phyloP scores from a whole-genome alignment of 208 protist species.

The Trypanosoma scelopori region DNA sequence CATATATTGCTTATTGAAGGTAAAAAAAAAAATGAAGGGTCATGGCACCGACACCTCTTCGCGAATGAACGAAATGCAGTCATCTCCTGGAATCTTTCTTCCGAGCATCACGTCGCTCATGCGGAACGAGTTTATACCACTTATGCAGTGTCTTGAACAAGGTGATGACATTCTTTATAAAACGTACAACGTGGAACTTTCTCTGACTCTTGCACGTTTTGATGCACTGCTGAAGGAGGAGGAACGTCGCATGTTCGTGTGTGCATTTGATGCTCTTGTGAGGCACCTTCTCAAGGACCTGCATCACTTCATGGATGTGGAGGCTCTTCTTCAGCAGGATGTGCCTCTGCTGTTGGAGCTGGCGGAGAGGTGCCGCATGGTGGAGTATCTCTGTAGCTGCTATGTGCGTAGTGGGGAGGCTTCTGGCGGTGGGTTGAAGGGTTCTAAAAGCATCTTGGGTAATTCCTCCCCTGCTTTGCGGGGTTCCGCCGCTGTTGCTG shows the following conservation, averaged over 20 bases:
- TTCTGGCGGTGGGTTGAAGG: slow-evolving; percentile 1
- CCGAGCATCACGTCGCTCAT: slow-evolving; percentile 53
- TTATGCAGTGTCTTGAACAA: slow-evolving; percentile 56
- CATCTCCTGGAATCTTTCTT: slow-evolving; percentile 18
- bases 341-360: slow-evolving; percentile 42
- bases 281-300: slow-evolving; percentile 42
- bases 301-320: slow-evolving; percentile 37
- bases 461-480: not conserved
- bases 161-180: slow-evolving; percentile 27
- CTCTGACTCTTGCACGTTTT: slow-evolving; percentile 66
- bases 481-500: not conserved
- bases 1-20: slow-evolving; percentile 1
- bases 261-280: slow-evolving; percentile 60
- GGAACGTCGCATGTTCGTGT: slow-evolving; percentile 73
- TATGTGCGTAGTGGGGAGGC: not conserved
- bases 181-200: slow-evolving; percentile 76
- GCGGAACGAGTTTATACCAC: slow-evolving; percentile 59
- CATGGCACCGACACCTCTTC: slow-evolving; percentile 8
- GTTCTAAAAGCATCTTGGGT: not conserved
- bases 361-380: slow-evolving; percentile 36
- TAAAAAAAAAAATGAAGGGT: slow-evolving; percentile 17
- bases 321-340: slow-evolving; percentile 40
- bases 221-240: slow-evolving; percentile 64
- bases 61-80: slow-evolving; percentile 11
- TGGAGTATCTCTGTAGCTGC: slow-evolving; percentile 27